phyloP scores from a whole-genome alignment of 768 basidiomycete genomes.

The Hirschioporus abietinus region DNA sequence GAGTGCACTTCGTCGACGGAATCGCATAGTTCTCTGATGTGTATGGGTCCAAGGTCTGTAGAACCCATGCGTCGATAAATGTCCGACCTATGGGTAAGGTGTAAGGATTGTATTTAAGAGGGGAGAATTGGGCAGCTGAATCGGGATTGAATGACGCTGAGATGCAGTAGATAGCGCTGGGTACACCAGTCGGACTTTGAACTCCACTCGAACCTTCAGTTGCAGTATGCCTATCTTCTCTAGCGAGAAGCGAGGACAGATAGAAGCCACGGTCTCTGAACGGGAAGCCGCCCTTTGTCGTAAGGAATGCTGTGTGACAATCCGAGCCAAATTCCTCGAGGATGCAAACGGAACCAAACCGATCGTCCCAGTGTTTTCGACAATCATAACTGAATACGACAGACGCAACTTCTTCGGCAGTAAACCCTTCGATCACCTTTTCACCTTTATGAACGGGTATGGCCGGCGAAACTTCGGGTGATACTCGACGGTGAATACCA shows the following conservation, averaged over 20 bases:
- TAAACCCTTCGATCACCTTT: conserved; percentile 89
- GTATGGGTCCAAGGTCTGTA: conserved; percentile 96
- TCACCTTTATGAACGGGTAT: conserved; percentile 85
- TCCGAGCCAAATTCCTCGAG: conserved; percentile 78
- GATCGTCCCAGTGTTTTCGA: conserved; percentile 82
- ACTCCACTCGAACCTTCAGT: conserved; percentile 17
- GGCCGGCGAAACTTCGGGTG: conserved; percentile 68
- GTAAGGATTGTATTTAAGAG: conserved; percentile 72
- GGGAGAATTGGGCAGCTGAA: conserved; percentile 47
- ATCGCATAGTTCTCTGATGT: conserved; percentile 91
- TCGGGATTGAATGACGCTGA: conserved; percentile 78
- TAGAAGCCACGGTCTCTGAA: conserved; percentile 89
- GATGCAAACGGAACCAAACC: conserved; percentile 62
- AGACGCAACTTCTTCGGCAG: conserved; percentile 84
- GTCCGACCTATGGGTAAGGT: conserved; percentile 71
- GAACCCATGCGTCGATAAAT: conserved; percentile 89
- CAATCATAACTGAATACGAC: conserved; percentile 66
- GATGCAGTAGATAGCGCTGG: conserved; percentile 74
- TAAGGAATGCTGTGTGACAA: conserved; percentile 64
- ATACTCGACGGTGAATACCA: conserved; percentile 68
- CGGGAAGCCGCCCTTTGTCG: conserved; percentile 78
- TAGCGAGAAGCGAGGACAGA: conserved; percentile 66
- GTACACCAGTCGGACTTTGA: conserved; percentile 24
- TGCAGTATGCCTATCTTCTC: conserved; percentile 12
- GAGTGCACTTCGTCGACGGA: conserved; percentile 85